Conservation (phyloP, 176 grass and related monocot species). For the Puya raimondii region DNA sequence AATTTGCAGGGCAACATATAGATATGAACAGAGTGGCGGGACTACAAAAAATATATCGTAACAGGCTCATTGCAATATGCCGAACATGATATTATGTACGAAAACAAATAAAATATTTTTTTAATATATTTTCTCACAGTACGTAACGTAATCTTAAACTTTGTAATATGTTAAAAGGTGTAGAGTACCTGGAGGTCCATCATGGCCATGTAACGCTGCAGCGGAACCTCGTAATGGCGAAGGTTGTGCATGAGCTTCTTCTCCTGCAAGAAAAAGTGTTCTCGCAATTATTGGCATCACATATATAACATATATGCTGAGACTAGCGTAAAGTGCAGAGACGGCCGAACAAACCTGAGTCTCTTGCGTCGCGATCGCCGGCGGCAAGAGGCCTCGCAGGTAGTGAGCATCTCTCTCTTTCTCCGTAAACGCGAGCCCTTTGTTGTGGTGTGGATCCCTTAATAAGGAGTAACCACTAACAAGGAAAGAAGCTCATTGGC, state of each 20-base stretch:
- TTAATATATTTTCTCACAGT: too few relatives aligned
- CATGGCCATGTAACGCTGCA: conserved; percentile 70
- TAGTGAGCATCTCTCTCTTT: conserved; percentile 74
- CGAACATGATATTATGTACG: too few relatives aligned
- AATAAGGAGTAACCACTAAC: conserved; percentile 51
- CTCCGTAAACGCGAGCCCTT: conserved; percentile 57
- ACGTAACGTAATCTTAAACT: too few relatives aligned
- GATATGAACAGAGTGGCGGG: too few relatives aligned
- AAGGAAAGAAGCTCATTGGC: neutral
- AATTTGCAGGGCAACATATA: neutral
- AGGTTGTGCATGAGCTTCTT: conserved; percentile 81
- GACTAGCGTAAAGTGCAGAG: neutral
- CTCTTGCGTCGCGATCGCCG: conserved; percentile 36
- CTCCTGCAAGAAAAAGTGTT: conserved; percentile 31
- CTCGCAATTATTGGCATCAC: neutral
- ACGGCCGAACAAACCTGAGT: conserved; percentile 33
- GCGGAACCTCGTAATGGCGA: conserved; percentile 47
- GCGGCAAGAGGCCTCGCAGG: conserved; percentile 55
- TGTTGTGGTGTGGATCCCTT: conserved; percentile 74
- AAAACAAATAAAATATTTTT: too few relatives aligned
- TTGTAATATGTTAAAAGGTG: neutral
- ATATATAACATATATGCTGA: neutral
- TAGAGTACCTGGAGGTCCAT: conserved; percentile 69
- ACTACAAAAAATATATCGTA: too few relatives aligned
- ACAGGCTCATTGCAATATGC: too few relatives aligned